Conservation (phyloP, 208 protist genomes). For the Blechomonas ayalai region DNA sequence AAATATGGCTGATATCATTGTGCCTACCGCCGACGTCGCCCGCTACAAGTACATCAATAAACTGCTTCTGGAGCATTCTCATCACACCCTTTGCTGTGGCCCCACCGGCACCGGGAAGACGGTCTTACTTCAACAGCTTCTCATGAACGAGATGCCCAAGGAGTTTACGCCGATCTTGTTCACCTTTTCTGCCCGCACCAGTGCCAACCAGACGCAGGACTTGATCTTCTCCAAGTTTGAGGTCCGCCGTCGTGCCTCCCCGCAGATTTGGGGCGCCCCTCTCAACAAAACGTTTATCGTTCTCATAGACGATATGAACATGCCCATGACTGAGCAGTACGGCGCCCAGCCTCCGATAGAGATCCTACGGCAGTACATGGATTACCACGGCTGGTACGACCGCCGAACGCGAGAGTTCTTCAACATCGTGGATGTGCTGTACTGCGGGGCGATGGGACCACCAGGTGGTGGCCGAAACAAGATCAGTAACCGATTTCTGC, state of each 20-base stretch:
- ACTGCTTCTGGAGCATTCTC: conserved; percentile 82
- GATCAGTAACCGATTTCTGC: conserved; percentile 95
- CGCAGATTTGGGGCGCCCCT: conserved; percentile 95
- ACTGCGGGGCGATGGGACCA: conserved; percentile 95
- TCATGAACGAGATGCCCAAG: conserved; percentile 92
- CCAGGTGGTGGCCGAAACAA: conserved; percentile 95
- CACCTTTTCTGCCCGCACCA: conserved; percentile 97
- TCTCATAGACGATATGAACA: conserved; percentile 99
- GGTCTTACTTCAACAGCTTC: conserved; percentile 91
- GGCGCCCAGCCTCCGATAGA: conserved; percentile 98
- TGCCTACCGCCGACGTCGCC: conserved; percentile 96
- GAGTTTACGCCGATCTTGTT: conserved; percentile 95
- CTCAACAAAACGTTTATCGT: conserved; percentile 96
- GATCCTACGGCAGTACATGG: conserved; percentile 97
- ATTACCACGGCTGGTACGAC: conserved; percentile 97
- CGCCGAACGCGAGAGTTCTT: conserved; percentile 92
- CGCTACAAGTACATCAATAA: conserved; percentile 95
- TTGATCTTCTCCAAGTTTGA: conserved; percentile 97
- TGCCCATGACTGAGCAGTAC: conserved; percentile 97
- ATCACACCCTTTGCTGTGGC: conserved; percentile 94
- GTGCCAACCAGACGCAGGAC: conserved; percentile 96
- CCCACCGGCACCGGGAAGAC: conserved; percentile 98
- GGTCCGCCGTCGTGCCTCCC: conserved; percentile 90
- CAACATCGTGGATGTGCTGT: conserved; percentile 93
- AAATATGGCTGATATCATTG: conserved; percentile 96